Evolutionary conservation across 495 filamentous ascomycete genomes (phyloP).

Genomic region (Neurospora sp.): DNA sequence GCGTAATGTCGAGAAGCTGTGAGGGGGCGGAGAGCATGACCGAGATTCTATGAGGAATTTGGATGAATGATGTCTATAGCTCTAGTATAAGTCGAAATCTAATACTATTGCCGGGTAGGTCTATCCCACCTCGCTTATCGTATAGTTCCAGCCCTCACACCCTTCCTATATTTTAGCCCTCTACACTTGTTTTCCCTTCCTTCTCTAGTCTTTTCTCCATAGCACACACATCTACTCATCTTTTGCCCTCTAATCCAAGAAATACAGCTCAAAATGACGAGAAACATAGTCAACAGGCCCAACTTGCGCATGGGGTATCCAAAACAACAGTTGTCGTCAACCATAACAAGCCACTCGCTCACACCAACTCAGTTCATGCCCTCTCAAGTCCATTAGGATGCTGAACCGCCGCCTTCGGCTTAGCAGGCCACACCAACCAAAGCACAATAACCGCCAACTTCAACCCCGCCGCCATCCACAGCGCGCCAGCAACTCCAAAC

Average conservation of each 20-base stretch:
- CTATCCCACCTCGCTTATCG: no score
- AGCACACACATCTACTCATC: no score
- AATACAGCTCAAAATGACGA: no score
- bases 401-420: neutral
- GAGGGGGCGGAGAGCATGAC: neutral
- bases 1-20: neutral
- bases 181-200: no score
- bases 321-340: neutral
- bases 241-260: no score
- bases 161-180: no score
- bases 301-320: neutral
- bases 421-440: conserved; percentile 49
- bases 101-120: neutral
- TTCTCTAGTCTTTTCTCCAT: no score
- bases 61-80: neutral
- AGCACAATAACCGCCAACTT: conserved; percentile 42
- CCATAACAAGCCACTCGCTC: neutral
- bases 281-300: neutral
- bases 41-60: neutral
- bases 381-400: neutral
- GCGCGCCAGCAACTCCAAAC: conserved; percentile 48
- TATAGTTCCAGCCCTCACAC: no score
- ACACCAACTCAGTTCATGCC: neutral
- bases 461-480: conserved; percentile 51
- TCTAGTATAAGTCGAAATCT: neutral